Base-by-base conservation (phyloP, 352 stramenopile genomes). In the Globisporangium okanoganense region DNA sequence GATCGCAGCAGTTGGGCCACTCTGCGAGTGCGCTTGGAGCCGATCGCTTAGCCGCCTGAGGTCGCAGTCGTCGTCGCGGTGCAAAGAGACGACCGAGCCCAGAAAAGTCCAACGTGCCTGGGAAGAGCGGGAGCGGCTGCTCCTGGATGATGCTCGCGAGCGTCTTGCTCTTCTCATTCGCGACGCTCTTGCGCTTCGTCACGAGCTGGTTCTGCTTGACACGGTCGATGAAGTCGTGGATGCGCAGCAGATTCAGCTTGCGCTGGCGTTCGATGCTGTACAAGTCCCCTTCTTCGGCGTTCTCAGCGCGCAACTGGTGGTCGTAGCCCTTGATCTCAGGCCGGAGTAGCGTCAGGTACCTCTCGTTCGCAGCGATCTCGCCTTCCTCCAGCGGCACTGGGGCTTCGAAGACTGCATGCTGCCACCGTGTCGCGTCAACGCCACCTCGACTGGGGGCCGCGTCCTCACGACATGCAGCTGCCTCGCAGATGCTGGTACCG, bases 131-230 rank as follows among this genome's bases (percentile, higher is more conserved):
- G 35, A 96, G 60, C 22, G 81, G 71, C 49, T 90, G 79, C 50
- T 97, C 90, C 44, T 94, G 89, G 18, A 97, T 82, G 54, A 97
- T 93, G 1, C 66, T 83, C 13, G 76, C 67, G 14, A 93, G 62
- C 3, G 76, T 73, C 41, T 70, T 70, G 25, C 64, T 56, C 29
- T 64, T 55, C 58, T 63, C 56, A 24, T 44, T 48, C 43, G 27
- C 45, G 20, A 56, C 16, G 38, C 57, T 27, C 31, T 70, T 48
- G n/a, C 36, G 56, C 5, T 52, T 62, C 22, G 54, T 57, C 13
- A 56, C 45, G 16, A 72, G 33, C 29, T 78, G 70, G 7, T 64
- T 70, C 36, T 62, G 75, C 47, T 61, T 71, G 38, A 90, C 77
- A 24, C 75, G 78, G 51, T 86, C 72, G 31, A 85, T 57, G 57